Evolutionary conservation across 306 rosid genomes (phyloP).

Genomic region (Prunus mira): DNA sequence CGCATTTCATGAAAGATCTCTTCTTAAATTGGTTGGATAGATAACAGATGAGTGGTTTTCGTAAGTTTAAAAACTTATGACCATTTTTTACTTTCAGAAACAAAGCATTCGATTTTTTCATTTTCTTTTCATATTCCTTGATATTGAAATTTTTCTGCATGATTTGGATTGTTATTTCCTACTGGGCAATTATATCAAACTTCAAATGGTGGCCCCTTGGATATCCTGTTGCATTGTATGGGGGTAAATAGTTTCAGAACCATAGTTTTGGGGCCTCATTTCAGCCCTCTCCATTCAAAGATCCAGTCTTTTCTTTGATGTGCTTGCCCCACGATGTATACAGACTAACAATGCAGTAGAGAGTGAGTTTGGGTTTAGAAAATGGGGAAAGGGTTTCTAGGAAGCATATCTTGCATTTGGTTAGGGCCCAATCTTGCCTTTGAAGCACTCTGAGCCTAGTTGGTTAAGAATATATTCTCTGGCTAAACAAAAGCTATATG

Average conservation of each 20-base stretch:
- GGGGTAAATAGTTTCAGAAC: background rate
- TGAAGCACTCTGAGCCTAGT: background rate
- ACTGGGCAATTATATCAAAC: background rate
- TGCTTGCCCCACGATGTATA: background rate
- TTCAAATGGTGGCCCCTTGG: background rate
- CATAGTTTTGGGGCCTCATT: background rate
- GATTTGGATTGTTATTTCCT: background rate
- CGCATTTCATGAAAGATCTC: background rate
- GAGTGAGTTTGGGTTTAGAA: background rate
- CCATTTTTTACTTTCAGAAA: background rate
- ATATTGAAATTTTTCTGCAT: background rate
- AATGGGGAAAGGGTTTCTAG: background rate
- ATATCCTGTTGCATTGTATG: background rate
- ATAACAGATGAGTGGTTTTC: background rate
- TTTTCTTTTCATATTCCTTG: background rate
- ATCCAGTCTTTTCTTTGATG: background rate
- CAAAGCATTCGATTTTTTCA: background rate
- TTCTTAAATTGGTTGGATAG: background rate
- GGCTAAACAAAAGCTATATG: no score
- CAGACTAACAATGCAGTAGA: background rate
- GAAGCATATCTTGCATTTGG: background rate
- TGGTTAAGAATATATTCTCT: background rate
- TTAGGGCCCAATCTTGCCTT: background rate
- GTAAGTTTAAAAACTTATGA: background rate
- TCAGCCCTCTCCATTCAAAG: background rate